These are phyloP conservation scores for Neofusicoccum sp. DNA, from an alignment of 2,329 filamentous ascomycete genomes.

Conservation along the genomic window DNA sequence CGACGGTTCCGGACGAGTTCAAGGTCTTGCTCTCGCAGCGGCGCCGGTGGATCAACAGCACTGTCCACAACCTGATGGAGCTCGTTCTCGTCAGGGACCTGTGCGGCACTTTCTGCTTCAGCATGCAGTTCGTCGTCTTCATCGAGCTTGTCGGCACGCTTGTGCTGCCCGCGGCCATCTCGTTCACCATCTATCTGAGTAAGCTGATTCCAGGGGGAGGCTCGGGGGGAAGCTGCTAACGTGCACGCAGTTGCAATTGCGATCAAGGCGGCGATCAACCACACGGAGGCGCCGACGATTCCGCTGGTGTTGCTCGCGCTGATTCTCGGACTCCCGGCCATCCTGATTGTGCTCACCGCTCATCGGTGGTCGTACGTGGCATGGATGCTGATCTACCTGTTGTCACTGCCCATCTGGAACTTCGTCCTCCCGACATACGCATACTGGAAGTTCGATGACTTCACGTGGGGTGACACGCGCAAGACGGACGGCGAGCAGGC, in stretches of 20 bases:
- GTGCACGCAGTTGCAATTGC: conserved; percentile 72
- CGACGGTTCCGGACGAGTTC: conserved; percentile 91
- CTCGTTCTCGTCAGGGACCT: conserved; percentile 92
- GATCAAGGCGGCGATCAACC: conserved; percentile 65
- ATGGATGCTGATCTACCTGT: conserved; percentile 96
- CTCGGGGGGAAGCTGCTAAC: conserved; percentile 30
- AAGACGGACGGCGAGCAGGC: conserved; percentile 91
- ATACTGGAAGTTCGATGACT: conserved; percentile 99
- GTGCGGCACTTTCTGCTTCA: conserved; percentile 99
- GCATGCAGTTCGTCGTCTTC: conserved; percentile 98
- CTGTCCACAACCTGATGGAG: conserved; percentile 98
- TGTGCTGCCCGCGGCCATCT: conserved; percentile 92
- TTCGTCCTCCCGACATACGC: conserved; percentile 92
- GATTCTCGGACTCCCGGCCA: conserved; percentile 89
- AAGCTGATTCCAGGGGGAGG: conserved; percentile 49
- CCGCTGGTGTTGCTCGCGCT: conserved; percentile 85
- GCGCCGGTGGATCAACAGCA: conserved; percentile 98
- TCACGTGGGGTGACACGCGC: conserved; percentile 97
- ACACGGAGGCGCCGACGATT: conserved; percentile 73
- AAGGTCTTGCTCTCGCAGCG: conserved; percentile 90
- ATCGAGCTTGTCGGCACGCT: conserved; percentile 94
- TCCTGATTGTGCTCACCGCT: conserved; percentile 90
- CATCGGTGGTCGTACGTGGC: conserved; percentile 89
- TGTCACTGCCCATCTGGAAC: conserved; percentile 96
- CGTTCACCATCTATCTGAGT: conserved; percentile 96